Evolutionary conservation across 78 protist genomes (phyloP).

Genomic region (Dictyostelium firmibasis): DNA sequence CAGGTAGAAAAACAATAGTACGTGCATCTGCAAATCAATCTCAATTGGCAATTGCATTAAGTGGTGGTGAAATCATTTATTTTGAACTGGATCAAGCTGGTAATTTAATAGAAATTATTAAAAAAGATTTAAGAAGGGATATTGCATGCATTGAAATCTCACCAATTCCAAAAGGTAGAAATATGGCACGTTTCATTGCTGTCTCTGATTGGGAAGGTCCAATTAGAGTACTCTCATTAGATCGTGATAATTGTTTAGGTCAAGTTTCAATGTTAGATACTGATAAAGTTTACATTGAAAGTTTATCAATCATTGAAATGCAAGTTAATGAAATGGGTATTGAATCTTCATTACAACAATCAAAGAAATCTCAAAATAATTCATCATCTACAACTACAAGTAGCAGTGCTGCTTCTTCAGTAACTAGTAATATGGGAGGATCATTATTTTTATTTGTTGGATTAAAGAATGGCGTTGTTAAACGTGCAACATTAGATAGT

Average conservation of each 20-base stretch:
- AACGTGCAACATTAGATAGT: conserved; percentile 90
- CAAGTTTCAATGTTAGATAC: conserved; percentile 81
- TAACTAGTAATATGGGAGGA: not conserved
- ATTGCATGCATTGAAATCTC: conserved; percentile 90
- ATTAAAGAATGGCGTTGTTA: conserved; percentile 93
- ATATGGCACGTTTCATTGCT: conserved; percentile 87
- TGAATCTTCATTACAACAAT: not conserved
- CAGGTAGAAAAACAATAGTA: conserved; percentile 76
- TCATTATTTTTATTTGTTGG: conserved; percentile 91
- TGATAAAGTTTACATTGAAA: conserved; percentile 26
- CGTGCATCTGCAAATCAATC: conserved; percentile 82
- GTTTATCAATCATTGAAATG: conserved; percentile 22
- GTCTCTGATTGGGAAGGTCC: conserved; percentile 84
- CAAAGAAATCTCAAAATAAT: conserved; percentile 7
- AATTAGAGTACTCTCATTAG: conserved; percentile 92
- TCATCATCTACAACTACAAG: not conserved
- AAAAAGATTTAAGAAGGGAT: conserved; percentile 79
- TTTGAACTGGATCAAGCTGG: conserved; percentile 95
- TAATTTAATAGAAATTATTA: conserved; percentile 88
- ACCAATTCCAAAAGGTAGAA: conserved; percentile 85
- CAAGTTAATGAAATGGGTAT: conserved; percentile 7
- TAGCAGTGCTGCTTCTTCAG: too few species aligned
- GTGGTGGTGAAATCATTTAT: conserved; percentile 94
- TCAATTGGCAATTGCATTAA: conserved; percentile 89
- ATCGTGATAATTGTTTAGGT: conserved; percentile 85